These are phyloP conservation scores for Fomitopsis pinicola DNA, from an alignment of 1,284 basidiomycete species.

Conservation along the genomic window DNA sequence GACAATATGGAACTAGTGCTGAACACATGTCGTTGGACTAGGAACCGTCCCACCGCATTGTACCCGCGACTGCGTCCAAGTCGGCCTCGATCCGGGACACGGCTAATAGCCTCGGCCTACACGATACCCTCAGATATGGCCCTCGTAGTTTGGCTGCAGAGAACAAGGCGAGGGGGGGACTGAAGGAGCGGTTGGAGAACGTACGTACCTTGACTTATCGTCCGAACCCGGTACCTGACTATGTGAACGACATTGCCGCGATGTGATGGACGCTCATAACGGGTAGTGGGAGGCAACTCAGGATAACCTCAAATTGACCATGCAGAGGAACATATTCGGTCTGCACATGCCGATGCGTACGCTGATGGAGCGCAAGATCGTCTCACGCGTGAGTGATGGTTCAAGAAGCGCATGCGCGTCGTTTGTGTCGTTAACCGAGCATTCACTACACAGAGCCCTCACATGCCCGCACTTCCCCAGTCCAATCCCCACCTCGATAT, in stretches of 20 bases:
- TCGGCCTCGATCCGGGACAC: slow-evolving; percentile 67
- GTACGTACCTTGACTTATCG: slow-evolving; percentile 36
- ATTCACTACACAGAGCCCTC: slow-evolving; percentile 42
- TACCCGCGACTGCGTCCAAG: slow-evolving; percentile 53
- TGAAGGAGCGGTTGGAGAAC: slow-evolving; percentile 65
- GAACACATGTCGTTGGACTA: slow-evolving; percentile 18
- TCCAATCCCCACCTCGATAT: slow-evolving; percentile 89
- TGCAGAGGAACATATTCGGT: slow-evolving; percentile 85
- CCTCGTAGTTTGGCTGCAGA: slow-evolving; percentile 72
- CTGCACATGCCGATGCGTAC: slow-evolving; percentile 84
- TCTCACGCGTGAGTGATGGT: slow-evolving; percentile 55
- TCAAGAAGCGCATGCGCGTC: not conserved
- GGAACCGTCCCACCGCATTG: slow-evolving; percentile 66
- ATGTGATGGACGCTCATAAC: too few relatives aligned
- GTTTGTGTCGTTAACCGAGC: not conserved
- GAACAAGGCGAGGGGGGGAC: slow-evolving; percentile 47
- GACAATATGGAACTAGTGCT: not conserved
- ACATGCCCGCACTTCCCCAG: slow-evolving; percentile 58
- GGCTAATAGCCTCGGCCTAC: slow-evolving; percentile 68
- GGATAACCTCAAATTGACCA: slow-evolving; percentile 80
- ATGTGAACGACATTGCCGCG: not conserved
- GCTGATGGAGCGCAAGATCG: slow-evolving; percentile 93
- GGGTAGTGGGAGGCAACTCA: slow-evolving; percentile 90
- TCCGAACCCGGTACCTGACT: not conserved
- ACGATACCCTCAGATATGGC: slow-evolving; percentile 77